Conservation (phyloP, 768 basidiomycete species). For the Pisolithus marmoratus region DNA sequence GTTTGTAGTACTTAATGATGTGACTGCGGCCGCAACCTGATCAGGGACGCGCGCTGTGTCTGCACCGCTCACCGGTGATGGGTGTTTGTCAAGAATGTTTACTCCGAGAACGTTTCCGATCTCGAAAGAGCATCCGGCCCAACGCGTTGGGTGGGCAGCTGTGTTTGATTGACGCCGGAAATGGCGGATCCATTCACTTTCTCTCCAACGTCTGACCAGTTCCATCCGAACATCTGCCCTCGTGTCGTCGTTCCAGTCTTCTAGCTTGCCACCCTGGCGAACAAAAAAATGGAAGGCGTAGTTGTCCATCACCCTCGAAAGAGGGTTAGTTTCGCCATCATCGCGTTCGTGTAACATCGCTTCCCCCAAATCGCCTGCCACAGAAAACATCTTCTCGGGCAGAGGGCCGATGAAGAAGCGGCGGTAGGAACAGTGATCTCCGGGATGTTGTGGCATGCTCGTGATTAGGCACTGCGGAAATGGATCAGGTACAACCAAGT, state of each 20-base stretch:
- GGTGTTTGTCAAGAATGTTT: slow-evolving; percentile 39
- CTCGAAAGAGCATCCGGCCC: slow-evolving; percentile 75
- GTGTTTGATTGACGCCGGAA: slow-evolving; percentile 26
- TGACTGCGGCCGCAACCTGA: slow-evolving; percentile 16
- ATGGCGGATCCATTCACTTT: slow-evolving; percentile 59
- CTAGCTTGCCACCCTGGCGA: slow-evolving; percentile 53
- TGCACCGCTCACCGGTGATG: slow-evolving; percentile 2
- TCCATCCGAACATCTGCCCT: slow-evolving; percentile 49
- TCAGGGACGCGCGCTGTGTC: slow-evolving; percentile 3
- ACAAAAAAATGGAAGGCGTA: slow-evolving; percentile 64
- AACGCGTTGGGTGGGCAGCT: slow-evolving; percentile 28
- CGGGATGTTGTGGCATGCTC: background rate
- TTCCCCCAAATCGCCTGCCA: slow-evolving; percentile 29
- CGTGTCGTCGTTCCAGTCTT: slow-evolving; percentile 60
- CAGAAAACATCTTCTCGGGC: slow-evolving; percentile 53
- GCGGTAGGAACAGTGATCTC: slow-evolving; percentile 33
- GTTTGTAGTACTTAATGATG: slow-evolving; percentile 13
- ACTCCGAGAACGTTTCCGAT: slow-evolving; percentile 73
- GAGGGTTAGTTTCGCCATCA: slow-evolving; percentile 37
- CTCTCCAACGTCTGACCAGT: slow-evolving; percentile 55
- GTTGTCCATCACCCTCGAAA: slow-evolving; percentile 40
- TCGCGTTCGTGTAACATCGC: slow-evolving; percentile 17
- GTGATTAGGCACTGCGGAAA: background rate
- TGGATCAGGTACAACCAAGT: background rate
- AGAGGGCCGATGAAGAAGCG: slow-evolving; percentile 75